Evolutionary conservation across 768 basidiomycete species (phyloP), one percentile per base, ranked within the genome.

Genomic region (Hypholoma fasciculare): DNA sequence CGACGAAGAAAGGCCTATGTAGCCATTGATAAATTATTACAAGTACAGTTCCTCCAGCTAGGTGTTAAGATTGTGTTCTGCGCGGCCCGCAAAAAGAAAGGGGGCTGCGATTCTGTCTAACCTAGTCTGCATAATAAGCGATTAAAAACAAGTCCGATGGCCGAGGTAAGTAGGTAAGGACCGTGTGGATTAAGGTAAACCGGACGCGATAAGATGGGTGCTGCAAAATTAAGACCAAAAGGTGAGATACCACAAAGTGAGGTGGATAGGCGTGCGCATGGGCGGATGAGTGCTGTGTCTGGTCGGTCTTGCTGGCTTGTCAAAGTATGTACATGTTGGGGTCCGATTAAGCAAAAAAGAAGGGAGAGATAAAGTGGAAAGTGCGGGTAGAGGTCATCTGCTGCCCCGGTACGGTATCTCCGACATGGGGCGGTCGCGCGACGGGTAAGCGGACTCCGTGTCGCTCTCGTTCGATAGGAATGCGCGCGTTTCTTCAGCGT

Each of bases 401-500:
- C 49, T 72, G 66, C 54, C 54, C 48, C 73, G 71, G 63, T 78
- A 79, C 23, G 80, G 77, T 3, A 76, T 75, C 65, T 85, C 82
- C 48, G 75, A 70, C 84, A 85, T 86, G 52, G 69, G 49, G 43
- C 67, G 72, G 50, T 64, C 72, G 53, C 64, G 63, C 42, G 58
- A 60, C 36, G 65, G 60, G 30, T 55, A 57, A 12, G 59, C 63
- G 20, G 65, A 64, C 62, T 78, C 78, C 14, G 73, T 58, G 59
- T 74, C 76, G 50, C 65, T 69, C 65, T 58, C 61, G 63, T 36
- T 73, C n/a, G 54, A 34, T 8, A 66, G 58, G 61, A 67, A 69
- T 12, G 57, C 62, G 50, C 61, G 52, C 19, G 65, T 69, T 26
- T 66, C 67, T 36, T 67, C 68, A 1, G 42, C 54, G 49, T 67